A percentile compares a stretch with the other conserved stretches of the same genome.
phyloP scores from a whole-genome alignment of 352 stramenopile species.

The Phytophthora litchii region DNA sequence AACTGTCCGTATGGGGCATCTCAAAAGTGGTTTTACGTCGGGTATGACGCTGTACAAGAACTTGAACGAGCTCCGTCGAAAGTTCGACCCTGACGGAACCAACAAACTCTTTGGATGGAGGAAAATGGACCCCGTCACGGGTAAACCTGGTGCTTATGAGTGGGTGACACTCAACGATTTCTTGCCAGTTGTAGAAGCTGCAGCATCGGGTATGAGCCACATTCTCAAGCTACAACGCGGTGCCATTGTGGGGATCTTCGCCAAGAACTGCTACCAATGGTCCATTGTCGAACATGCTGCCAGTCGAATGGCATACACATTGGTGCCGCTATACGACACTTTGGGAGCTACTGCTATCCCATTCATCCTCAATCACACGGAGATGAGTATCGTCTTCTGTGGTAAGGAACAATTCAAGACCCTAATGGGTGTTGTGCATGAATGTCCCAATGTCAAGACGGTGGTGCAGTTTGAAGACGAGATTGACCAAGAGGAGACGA shows the following conservation, averaged over 20 bases:
- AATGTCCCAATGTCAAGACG: constrained; percentile 58
- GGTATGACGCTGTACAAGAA: constrained; percentile 59
- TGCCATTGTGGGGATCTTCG: constrained; percentile 72
- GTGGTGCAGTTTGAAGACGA: constrained; percentile 62
- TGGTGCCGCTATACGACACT: constrained; percentile 85
- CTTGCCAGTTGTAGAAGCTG: constrained; percentile 48
- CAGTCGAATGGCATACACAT: constrained; percentile 72
- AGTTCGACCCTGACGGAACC: constrained; percentile 53
- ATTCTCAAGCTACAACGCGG: constrained; percentile 41
- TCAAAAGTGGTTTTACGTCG: constrained; percentile 37
- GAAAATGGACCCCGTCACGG: constrained; percentile 41
- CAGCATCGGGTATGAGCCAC: constrained; percentile 46
- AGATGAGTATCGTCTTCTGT: constrained; percentile 76
- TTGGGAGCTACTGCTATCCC: constrained; percentile 63
- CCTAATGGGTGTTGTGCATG: constrained; percentile 50
- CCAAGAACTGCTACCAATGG: constrained; percentile 79
- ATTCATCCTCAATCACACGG: constrained; percentile 81
- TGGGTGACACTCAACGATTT: constrained; percentile 73
- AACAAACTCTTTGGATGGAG: constrained; percentile 66
- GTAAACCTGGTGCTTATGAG: constrained; percentile 46
- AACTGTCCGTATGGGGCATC: constrained; percentile 27
- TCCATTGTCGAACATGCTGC: constrained; percentile 62
- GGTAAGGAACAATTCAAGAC: constrained; percentile 59
- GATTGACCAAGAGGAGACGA: constrained; percentile 40
- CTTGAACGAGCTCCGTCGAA: constrained; percentile 41